Conservation (phyloP, 768 basidiomycete species). For the Rhodocollybia butyracea region DNA sequence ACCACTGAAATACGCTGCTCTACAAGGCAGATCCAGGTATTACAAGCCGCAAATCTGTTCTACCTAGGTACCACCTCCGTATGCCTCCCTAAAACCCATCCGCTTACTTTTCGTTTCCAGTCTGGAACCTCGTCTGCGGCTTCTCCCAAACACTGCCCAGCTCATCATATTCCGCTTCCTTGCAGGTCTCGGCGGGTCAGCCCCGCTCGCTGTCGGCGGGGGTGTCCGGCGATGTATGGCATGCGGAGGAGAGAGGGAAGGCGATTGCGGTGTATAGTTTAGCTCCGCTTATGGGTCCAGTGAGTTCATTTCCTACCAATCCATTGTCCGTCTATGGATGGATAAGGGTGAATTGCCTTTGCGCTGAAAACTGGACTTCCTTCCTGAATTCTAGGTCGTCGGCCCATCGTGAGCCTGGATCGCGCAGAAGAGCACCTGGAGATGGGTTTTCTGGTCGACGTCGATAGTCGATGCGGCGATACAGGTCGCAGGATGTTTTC, state of each 20-base stretch:
- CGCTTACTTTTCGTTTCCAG: conserved; percentile 18
- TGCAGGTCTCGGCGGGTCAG: conserved; percentile 51
- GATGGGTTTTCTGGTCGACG: conserved; percentile 77
- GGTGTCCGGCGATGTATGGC: conserved; percentile 67
- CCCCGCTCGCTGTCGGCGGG: conserved; percentile 47
- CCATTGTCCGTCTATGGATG: no score
- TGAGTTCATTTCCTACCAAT: no score
- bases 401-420: conserved; percentile 66
- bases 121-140: conserved; percentile 44
- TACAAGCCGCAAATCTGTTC: conserved; percentile 62
- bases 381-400: no score
- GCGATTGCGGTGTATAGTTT: conserved; percentile 66
- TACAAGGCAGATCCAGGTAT: conserved; percentile 55
- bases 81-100: background rate
- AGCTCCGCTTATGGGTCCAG: conserved; percentile 65
- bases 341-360: no score
- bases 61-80: conserved; percentile 46
- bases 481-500: conserved; percentile 51
- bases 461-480: conserved; percentile 52
- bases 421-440: conserved; percentile 50
- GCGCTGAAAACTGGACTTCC: no score
- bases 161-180: conserved; percentile 53
- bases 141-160: conserved; percentile 42
- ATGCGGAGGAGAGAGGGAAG: conserved; percentile 57
- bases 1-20: no score